Conservation (phyloP, 441 rosid species). For the Corymbia citriodora region DNA sequence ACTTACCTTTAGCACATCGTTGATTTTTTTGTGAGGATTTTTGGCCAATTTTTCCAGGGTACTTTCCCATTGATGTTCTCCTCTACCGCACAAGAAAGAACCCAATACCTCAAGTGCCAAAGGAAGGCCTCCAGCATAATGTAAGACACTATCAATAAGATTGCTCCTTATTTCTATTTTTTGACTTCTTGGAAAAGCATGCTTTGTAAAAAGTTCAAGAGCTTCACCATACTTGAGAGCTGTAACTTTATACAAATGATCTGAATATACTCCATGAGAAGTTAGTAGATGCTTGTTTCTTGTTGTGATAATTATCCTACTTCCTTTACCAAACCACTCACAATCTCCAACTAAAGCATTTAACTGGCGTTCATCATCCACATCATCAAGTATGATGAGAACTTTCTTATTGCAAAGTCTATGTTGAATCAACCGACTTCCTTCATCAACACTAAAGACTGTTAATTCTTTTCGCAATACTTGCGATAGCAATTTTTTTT, state of each 20-base stretch:
- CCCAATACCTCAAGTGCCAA: background rate
- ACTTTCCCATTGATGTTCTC: background rate
- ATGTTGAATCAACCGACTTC: background rate
- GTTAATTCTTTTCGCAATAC: accelerated
- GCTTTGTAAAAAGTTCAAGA: background rate
- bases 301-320: background rate
- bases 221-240: accelerated
- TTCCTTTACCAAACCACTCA: background rate
- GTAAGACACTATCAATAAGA: accelerated
- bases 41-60: background rate
- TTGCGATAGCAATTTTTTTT: accelerated
- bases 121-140: background rate
- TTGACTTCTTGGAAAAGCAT: background rate
- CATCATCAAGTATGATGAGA: background rate
- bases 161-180: accelerated
- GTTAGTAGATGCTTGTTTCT: background rate
- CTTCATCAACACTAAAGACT: accelerated
- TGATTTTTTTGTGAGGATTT: background rate
- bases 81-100: background rate
- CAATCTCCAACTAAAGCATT: background rate
- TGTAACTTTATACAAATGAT: accelerated
- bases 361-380: accelerated
- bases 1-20: background rate
- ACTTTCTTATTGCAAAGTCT: background rate
- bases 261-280: accelerated